These are phyloP conservation scores for Colletotrichum orbiculare DNA, from an alignment of 2,329 filamentous ascomycete species.

Conservation along the genomic window DNA sequence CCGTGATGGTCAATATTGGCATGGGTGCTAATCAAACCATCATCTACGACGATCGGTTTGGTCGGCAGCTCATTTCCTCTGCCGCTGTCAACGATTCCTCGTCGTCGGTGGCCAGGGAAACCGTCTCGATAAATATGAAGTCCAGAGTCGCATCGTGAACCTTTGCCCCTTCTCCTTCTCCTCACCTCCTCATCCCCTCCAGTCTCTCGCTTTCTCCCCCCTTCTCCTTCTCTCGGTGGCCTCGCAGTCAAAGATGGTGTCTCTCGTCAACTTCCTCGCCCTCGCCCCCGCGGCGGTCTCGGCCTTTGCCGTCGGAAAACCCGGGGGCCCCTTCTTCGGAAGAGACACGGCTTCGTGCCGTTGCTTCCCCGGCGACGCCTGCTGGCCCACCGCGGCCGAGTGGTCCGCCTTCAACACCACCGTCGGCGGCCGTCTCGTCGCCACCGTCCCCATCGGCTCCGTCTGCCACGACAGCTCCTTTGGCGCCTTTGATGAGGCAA, in stretches of 20 bases:
- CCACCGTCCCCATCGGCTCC: conserved; percentile 60
- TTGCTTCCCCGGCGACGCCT: conserved; percentile 61
- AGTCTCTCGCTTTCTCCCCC: not conserved
- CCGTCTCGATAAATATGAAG: conserved; percentile 22
- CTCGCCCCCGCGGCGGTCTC: conserved; percentile 30
- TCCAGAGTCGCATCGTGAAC: conserved; percentile 4
- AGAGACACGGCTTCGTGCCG: conserved; percentile 47
- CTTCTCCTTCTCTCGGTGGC: not conserved
- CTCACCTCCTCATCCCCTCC: not conserved
- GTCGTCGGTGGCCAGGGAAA: conserved; percentile 1
- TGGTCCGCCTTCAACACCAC: conserved; percentile 64
- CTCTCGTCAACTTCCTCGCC: conserved; percentile 25
- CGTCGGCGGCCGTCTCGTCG: conserved; percentile 60
- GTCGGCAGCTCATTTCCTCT: conserved; percentile 9
- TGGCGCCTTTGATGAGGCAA: conserved; percentile 58
- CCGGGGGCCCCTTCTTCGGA: conserved; percentile 6
- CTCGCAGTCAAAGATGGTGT: conserved; percentile 22
- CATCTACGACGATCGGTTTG: not conserved
- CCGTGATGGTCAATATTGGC: conserved; percentile 12
- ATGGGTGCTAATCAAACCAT: conserved; percentile 27
- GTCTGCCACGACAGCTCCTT: conserved; percentile 63
- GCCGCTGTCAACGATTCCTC: not conserved
- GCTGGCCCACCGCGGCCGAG: conserved; percentile 59
- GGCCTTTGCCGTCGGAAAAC: conserved; percentile 20
- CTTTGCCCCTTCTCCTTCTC: not conserved